Base-by-base conservation (phyloP, 805 yeast species). In the Komagataella phaffii region DNA sequence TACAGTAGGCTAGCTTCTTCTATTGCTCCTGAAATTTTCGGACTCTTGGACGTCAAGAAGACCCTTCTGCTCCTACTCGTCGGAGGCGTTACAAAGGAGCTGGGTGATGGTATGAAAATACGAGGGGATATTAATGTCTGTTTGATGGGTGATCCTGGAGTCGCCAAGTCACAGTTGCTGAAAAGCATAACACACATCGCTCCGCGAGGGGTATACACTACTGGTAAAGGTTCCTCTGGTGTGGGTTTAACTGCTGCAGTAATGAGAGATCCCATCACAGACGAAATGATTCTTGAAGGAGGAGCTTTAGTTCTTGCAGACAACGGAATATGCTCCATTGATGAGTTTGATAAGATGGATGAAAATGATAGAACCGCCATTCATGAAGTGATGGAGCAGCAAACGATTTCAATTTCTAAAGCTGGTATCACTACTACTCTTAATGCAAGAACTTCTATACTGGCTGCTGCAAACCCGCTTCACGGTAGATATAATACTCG, bases 331-430 rank as follows among this genome's bases (percentile, higher is more conserved):
- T 93, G 98, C 71, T 93, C 99, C 67, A 93, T 93, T 64, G 99
- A 93, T 77, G 99, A 93, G 73, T 93, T 93, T 63, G 99, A 93
- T 69, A 93, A 93, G 72, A 93, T 93, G 99, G 97, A 91, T 65
- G 99, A 93, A 66, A 70, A 77, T 56, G 99, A 93, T 69, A 77
- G 99, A 62, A 93, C 98, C 0, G 98, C 98, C 1, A 93, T 93
- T 62, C 98, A 91, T 68, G 99, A 91, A 73, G 99, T 93, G 40
- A 93, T 93, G 99, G 99, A 93, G 70, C 99, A 93, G 67, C 99
- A 93, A 68, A 93, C 99, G 2, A 93, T 93, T 53, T 87, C 96
- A 19, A 93, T 93, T 53, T 87, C 97, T 46, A 93, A 93, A 68
- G 99, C 99, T 3, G 99, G 99, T 58, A 93, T 93, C 59, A 87